Conservation (phyloP, 306 rosid genomes). For the Rosa lucieae region DNA sequence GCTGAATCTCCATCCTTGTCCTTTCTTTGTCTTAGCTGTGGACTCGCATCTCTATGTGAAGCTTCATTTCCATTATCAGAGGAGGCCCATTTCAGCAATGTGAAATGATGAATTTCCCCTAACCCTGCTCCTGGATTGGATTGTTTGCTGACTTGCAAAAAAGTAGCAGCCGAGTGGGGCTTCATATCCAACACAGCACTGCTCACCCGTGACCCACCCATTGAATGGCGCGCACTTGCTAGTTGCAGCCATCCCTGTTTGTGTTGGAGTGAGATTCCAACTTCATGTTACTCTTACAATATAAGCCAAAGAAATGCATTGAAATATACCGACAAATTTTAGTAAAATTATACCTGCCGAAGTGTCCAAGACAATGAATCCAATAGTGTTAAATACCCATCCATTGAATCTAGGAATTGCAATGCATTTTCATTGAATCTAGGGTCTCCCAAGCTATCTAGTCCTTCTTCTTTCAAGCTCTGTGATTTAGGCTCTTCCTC, state of each 20-base stretch:
- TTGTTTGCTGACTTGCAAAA: slow-evolving; percentile 42
- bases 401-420: slow-evolving; percentile 68
- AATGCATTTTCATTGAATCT: slow-evolving; percentile 32
- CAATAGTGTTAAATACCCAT: slow-evolving; percentile 50
- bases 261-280: slow-evolving; percentile 3
- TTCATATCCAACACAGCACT: slow-evolving; percentile 71
- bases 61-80: slow-evolving; percentile 31
- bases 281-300: background rate
- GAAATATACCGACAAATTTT: background rate
- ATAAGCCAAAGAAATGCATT: background rate
- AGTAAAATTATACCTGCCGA: slow-evolving; percentile 48
- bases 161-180: slow-evolving; percentile 62
- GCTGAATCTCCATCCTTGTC: slow-evolving; percentile 26
- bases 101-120: slow-evolving; percentile 48
- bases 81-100: slow-evolving; percentile 69
- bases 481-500: slow-evolving; percentile 8
- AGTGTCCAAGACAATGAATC: slow-evolving; percentile 66
- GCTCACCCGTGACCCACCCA: slow-evolving; percentile 80
- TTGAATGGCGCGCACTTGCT: slow-evolving; percentile 84
- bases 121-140: slow-evolving; percentile 19
- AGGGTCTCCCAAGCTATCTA: slow-evolving; percentile 26
- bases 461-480: slow-evolving; percentile 8
- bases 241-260: slow-evolving; percentile 87
- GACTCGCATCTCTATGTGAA: slow-evolving; percentile 6
- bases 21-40: slow-evolving; percentile 45